Evolutionary conservation across 208 protist genomes (phyloP), one percentile per base, ranked within the genome.

Genomic region (Trypanosoma cruzi): DNA sequence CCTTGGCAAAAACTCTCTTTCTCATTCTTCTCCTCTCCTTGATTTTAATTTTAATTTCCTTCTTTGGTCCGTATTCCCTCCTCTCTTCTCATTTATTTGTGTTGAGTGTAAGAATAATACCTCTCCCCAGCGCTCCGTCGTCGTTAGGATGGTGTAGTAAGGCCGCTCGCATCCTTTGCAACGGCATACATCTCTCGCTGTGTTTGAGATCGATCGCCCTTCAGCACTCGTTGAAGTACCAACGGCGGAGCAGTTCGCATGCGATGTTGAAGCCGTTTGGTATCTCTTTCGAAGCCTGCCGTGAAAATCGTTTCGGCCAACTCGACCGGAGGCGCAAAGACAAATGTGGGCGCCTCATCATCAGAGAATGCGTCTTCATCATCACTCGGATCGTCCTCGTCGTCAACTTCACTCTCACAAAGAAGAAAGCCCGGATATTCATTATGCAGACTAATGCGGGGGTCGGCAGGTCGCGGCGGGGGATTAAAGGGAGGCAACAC

Each of bases 361-460:
- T 97, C 92, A 14, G 90, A 96, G 59, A 95, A 97, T 49, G 84
- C 90, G 22, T 90, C 90, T 63, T 97, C 89, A 58, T 90, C 89
- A 29, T 79, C 85, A 65, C 88, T 95, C 10, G 86, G 79, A 22
- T 87, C 73, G 68, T 96, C 90, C 59, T 97, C 92, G 61, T 90
- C 84, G 64, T 97, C 88, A 28, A 96, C 68, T 44, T 95, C 90
- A 56, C 86, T 94, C 69, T 97, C 92, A 70, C 87, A 92, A 4
- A 97, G 70, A 16, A 97, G 71, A 62, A 97, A 92, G 13, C 92
- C 92, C 0, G 92, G 90, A 73, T 96, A 97, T 44, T 93, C 84
- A 61, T 94, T 97, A 53, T 92, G 66, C 50, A 95, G 58, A 58
- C 77, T 92, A 63, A 95, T 95, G 31, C 90, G 88, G 5, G 90